Percentiles rank a stretch among this genome's conserved stretches.
Conservation (phyloP, 768 basidiomycete species). For the Tephrocybe sp. region DNA sequence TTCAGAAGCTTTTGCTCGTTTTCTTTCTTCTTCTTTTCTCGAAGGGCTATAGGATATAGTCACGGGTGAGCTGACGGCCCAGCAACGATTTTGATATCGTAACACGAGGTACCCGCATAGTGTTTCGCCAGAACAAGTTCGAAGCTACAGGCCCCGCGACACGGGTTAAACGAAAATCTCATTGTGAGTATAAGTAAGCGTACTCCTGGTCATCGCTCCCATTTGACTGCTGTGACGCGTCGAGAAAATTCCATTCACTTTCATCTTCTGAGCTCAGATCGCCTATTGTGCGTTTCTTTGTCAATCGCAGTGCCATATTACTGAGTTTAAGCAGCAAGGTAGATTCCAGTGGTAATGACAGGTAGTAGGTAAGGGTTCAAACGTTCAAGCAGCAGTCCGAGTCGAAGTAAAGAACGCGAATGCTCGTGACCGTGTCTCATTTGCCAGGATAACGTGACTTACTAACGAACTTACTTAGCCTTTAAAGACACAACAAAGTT, state of each 20-base stretch:
- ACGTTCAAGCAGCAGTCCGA: no score
- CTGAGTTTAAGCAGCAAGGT: no score
- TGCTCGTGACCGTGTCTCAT: background rate
- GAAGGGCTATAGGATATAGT: constrained; percentile 8
- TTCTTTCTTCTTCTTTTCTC: constrained; percentile 20
- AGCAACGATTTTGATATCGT: background rate
- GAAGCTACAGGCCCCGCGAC: constrained; percentile 1
- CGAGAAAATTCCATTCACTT: constrained; percentile 11
- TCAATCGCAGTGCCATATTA: constrained; percentile 11
- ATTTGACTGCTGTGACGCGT: constrained; percentile 17
- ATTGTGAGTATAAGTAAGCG: background rate
- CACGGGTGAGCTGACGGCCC: background rate
- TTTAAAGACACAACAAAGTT: no score
- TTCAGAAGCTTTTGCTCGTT: constrained; percentile 20
- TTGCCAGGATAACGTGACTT: no score
- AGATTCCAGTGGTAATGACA: no score
- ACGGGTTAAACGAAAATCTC: background rate
- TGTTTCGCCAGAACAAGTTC: constrained; percentile 18
- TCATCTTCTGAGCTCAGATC: constrained; percentile 11
- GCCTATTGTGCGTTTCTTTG: constrained; percentile 1
- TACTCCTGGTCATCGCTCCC: constrained; percentile 22
- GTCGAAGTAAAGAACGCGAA: no score
- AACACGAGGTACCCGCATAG: constrained; percentile 14
- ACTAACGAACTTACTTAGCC: no score
- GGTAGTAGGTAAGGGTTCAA: no score